Base-by-base conservation (phyloP, 2,329 filamentous ascomycete species). In the Sclerotinia minor region DNA sequence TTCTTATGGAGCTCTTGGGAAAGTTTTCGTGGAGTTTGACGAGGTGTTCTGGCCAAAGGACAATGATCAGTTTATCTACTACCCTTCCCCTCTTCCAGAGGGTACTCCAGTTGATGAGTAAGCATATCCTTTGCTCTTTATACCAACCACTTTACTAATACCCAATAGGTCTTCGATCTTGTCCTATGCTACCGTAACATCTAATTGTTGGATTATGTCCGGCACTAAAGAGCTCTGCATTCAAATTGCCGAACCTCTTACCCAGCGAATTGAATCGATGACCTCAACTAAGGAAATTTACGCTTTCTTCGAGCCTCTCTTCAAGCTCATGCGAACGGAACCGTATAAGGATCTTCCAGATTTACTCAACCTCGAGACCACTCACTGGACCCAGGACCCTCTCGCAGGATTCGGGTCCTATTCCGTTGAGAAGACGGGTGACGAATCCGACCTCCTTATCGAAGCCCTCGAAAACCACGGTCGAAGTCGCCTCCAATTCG, bases 21-120 rank as follows among this genome's bases (percentile, higher is more conserved):
- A 81, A 69, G 76, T 81, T 29, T 81, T 81, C 67, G 79, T 81
- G 67, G 79, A 80, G 66, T 81, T 81, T 65, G 73, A 73, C 54
- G 79, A 80, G 47, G 77, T 81, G 41, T 81, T 81, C 73, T 81
- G 79, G 79, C 76, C 78, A 38, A 81, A 80, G 67, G 79, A 81
- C 65, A 79, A 81, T 69, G 79, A 81, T 72, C 79, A 81, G 69
- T 80, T 81, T 71, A 79, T 81, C 59, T 81, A 77, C 73, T 81
- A 80, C 64, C 79, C 79, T 1, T 78, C 79, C 19, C 79, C 79
- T 38, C 69, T 74, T 58, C 26, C 72, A 55, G 3, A 76, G 8
- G 77, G 68, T 73, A 8, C 74, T 75, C 13, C 71, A 35, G n/a
- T 77, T 54, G 77, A 77, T 66, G 75, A 76, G 63, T 67, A 54